Base-by-base conservation (phyloP, 768 basidiomycete species). In the Tylopilus felleus region DNA sequence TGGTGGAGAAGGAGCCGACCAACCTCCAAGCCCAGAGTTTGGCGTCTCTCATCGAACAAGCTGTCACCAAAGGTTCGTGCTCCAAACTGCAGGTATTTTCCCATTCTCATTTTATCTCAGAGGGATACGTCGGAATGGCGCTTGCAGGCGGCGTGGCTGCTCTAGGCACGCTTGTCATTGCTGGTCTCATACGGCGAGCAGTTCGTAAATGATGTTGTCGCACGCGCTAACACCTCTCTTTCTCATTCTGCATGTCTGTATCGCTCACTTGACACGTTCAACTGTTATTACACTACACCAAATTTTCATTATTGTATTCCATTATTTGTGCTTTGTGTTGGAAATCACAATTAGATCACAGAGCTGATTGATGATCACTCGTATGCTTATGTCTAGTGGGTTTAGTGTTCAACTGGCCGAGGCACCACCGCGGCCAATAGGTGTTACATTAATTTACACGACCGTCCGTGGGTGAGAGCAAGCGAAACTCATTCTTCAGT, bases 91-190 rank as follows among this genome's bases (percentile, higher is more conserved):
- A 25, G 16, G n/a, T 28, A 22, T 31, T 27, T 22, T 12, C 35
- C 25, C 17, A 42, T 27, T 52, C 57, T 43, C 33, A 39, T 47
- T 44, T 28, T 27, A 47, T 46, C 33, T 7, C 69, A 95, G 96
- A 99, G 72, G 95, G 95, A n/a, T 98, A 98, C 70, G 91, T 98
- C 47, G 97, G 97, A 44, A 93, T 99, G 88, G 97, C 94, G 14
- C 78, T 99, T 40, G 92, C 86, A 19, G 95, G 95, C 47, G 93
- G 94, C 51, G 87, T 82, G 39, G 93, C 90, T 14, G 94, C 96
- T 14, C 64, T 96, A 21, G 90, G 92, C 48, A 84, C 88, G 28
- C 70, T 93, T 45, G 68, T 88, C 53, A 53, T 92, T 51, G 87
- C 90, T 68, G 75, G 82, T 74, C 75, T 92, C 66, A 79, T 93